Percentiles rank a stretch among this genome's conserved stretches.
Evolutionary conservation across 177 flowering plant genomes (phyloP).

Genomic region (Vitis hybrid): DNA sequence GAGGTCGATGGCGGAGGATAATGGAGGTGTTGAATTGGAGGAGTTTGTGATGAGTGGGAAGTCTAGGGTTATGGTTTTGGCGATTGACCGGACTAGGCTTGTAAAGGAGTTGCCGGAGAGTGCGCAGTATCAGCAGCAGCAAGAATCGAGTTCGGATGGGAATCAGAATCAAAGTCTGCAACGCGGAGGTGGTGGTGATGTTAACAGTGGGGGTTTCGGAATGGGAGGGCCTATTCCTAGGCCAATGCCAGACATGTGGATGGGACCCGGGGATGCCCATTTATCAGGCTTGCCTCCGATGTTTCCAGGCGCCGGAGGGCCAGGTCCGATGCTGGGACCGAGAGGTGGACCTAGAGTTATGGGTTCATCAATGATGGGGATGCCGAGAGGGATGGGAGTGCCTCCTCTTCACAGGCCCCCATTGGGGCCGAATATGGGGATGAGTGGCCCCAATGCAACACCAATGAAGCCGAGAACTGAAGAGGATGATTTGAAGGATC

Average conservation of each 20-base stretch:
- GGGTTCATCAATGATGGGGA: constrained; percentile 37
- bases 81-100: constrained; percentile 63
- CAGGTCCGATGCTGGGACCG: constrained; percentile 45
- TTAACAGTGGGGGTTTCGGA: constrained; percentile 33
- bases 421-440: constrained; percentile 27
- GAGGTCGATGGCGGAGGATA: constrained; percentile 85
- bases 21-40: constrained; percentile 74
- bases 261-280: constrained; percentile 44
- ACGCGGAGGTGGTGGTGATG: constrained; percentile 23
- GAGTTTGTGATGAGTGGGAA: constrained; percentile 82
- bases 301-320: constrained; percentile 37
- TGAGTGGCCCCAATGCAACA: constrained; percentile 28
- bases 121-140: constrained; percentile 36
- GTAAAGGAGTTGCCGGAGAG: constrained; percentile 83
- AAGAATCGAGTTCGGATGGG: constrained; percentile 25
- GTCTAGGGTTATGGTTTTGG: constrained; percentile 77
- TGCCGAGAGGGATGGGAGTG: constrained; percentile 52
- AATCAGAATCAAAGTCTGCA: constrained; percentile 26
- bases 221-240: constrained; percentile 39
- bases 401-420: constrained; percentile 60
- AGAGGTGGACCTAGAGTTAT: constrained; percentile 42
- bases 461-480: constrained; percentile 56
- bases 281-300: constrained; percentile 43
- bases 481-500: constrained; percentile 94
- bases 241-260: constrained; percentile 67